These are phyloP conservation scores for Syzygium jambos DNA, from an alignment of 345 rosid genomes.

Conservation along the genomic window DNA sequence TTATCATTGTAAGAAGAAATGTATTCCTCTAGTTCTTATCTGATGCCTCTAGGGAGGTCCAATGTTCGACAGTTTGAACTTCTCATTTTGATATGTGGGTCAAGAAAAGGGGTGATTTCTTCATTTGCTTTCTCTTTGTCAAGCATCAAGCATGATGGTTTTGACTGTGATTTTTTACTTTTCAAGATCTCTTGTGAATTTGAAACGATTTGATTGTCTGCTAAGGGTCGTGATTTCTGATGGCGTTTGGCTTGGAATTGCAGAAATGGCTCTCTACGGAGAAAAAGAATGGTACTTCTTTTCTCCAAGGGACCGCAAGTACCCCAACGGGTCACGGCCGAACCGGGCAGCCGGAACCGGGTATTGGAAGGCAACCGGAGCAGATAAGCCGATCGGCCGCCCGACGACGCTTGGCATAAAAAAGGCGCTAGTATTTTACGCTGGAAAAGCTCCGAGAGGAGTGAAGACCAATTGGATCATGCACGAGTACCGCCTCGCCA, in stretches of 20 bases:
- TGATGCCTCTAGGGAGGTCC: background rate
- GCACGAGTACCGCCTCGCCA: constrained; percentile 90
- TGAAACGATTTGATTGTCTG: too few species aligned
- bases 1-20: background rate
- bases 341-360: constrained; percentile 89
- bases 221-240: background rate
- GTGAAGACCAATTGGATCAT: constrained; percentile 93
- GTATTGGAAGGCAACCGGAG: constrained; percentile 95
- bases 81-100: background rate
- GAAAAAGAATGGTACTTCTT: constrained; percentile 96
- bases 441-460: constrained; percentile 83
- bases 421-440: constrained; percentile 84
- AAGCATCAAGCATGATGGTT: background rate
- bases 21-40: background rate
- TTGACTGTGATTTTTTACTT: background rate
- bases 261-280: constrained; percentile 68
- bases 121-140: too few species aligned
- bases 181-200: too few species aligned
- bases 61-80: background rate
- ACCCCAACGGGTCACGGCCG: constrained; percentile 86
- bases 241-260: constrained; percentile 26
- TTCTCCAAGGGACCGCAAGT: constrained; percentile 83
- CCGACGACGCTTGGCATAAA: constrained; percentile 70
- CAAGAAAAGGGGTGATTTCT: background rate
- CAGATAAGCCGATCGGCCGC: constrained; percentile 80